phyloP scores from a whole-genome alignment of 495 filamentous ascomycete species.

The Schizothecium vesticola region DNA sequence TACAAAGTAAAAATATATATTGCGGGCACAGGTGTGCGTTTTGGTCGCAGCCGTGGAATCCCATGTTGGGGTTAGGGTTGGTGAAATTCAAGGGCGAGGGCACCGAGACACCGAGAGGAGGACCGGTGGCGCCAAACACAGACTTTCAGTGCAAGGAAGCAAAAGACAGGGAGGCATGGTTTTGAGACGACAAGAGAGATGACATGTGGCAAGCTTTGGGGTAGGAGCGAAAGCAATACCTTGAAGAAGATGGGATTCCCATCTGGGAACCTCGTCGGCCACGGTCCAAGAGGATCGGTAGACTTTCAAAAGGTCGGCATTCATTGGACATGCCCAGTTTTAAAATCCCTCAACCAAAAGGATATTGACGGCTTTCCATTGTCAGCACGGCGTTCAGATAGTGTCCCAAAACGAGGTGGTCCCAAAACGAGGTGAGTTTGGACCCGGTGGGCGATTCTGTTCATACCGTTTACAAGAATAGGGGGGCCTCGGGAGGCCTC shows the following conservation, averaged over 20 bases:
- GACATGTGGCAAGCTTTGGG: neutral
- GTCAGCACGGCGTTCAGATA: neutral
- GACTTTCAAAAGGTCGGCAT: neutral
- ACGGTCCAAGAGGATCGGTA: neutral
- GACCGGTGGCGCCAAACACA: neutral
- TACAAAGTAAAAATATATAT: neutral
- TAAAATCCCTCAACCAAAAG: neutral
- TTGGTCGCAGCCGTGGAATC: neutral
- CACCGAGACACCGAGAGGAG: neutral
- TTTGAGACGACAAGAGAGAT: neutral
- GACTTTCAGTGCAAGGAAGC: neutral
- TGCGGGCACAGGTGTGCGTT: neutral
- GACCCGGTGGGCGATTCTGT: neutral
- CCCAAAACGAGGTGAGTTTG: neutral
- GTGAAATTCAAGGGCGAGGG: too few relatives aligned
- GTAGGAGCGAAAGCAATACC: neutral
- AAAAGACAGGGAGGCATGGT: neutral
- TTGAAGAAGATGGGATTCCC: neutral
- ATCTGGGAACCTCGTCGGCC: neutral
- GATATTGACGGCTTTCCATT: neutral
- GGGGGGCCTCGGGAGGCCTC: constrained; percentile 3
- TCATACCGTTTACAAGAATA: neutral
- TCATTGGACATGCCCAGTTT: neutral
- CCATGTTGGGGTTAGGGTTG: neutral
- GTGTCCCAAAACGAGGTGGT: neutral